Percentiles rank a stretch among this genome's conserved stretches.
Conservation (phyloP, 2,329 filamentous ascomycete species). For the Aspergillus novoparasiticus region DNA sequence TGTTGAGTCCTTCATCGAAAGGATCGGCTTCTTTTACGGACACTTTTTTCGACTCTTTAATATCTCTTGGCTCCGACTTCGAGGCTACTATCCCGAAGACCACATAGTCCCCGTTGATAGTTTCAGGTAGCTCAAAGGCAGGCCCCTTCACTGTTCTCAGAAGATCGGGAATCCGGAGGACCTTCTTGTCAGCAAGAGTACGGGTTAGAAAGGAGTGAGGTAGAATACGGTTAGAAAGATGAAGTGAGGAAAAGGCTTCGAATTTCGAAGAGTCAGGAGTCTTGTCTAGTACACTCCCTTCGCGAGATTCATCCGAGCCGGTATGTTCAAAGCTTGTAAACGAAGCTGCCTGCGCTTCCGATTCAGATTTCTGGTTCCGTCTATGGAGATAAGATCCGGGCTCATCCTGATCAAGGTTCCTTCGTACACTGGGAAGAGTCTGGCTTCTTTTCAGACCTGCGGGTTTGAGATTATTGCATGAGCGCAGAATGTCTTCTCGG, state of each 20-base stretch:
- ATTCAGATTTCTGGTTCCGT: slow-evolving; percentile 27
- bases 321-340: slow-evolving; percentile 20
- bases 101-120: slow-evolving; percentile 86
- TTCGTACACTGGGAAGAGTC: slow-evolving; percentile 35
- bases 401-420: slow-evolving; percentile 15
- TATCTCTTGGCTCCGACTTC: slow-evolving; percentile 77
- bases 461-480: slow-evolving; percentile 32
- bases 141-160: slow-evolving; percentile 80
- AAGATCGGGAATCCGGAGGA: slow-evolving; percentile 77
- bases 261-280: slow-evolving; percentile 64
- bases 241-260: slow-evolving; percentile 82
- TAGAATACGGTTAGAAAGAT: slow-evolving; percentile 80
- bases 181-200: slow-evolving; percentile 75
- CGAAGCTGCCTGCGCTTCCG: slow-evolving; percentile 18
- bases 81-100: slow-evolving; percentile 84
- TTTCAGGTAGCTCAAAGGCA: slow-evolving; percentile 72
- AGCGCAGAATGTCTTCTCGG: slow-evolving; percentile 61
- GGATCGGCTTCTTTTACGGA: slow-evolving; percentile 48
- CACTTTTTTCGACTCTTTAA: slow-evolving; percentile 49
- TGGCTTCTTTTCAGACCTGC: slow-evolving; percentile 37
- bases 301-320: slow-evolving; percentile 16
- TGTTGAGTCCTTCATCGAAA: slow-evolving; percentile 57
- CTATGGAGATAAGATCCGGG: slow-evolving; percentile 25
- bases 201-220: slow-evolving; percentile 79
- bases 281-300: slow-evolving; percentile 23